Base-by-base conservation (phyloP, 2,329 filamentous ascomycete genomes). In the Trichocomaceae sp. region DNA sequence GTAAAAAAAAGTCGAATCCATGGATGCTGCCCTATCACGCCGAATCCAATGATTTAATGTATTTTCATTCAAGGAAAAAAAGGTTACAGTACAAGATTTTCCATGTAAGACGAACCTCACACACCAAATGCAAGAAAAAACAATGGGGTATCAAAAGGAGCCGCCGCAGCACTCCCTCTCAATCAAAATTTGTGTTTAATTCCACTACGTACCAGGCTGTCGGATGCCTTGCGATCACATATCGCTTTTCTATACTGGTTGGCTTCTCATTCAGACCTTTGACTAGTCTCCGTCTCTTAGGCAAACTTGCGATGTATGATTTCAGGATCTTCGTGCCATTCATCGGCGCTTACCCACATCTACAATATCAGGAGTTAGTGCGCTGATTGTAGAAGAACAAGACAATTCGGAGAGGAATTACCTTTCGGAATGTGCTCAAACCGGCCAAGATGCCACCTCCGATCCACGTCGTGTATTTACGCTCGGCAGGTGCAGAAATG, bases 331-430 rank as follows among this genome's bases (percentile, higher is more conserved):
- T 99, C 93, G 72, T 99, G 93, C 93, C 93, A 99, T 78, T 99
- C 93, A 69, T 97, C 93, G 69, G 96, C 92, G 75, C 90, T 96
- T 67, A 99, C 93, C 90, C 93, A 97, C 93, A 99, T 99, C 92
- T 96, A 53, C 19, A 49, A 56, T 35, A 44, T 10, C 45, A 35
- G 3, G 1, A 49, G 33, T 56, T 15, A 51, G 42, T 52, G 42
- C 19, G 33, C 22, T 15, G 17, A 50, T 47, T 26, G 26, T n/a
- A 20, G 22, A 35, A 10, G 20, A 53, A 13, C 5, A 13, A 45
- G n/a, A 29, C 37, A 2, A 17, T 44, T 48, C 26, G 20, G 33
- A 15, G 33, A 22, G 20, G 15, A 47, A 80, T 70, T 73, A 93
- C 90, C 87, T 97, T 99, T 78, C 92, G 86, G 77, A 99, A 99